Evolutionary conservation across 805 yeast species (phyloP).

Genomic region (Kodamaea hsintzibuensis): DNA sequence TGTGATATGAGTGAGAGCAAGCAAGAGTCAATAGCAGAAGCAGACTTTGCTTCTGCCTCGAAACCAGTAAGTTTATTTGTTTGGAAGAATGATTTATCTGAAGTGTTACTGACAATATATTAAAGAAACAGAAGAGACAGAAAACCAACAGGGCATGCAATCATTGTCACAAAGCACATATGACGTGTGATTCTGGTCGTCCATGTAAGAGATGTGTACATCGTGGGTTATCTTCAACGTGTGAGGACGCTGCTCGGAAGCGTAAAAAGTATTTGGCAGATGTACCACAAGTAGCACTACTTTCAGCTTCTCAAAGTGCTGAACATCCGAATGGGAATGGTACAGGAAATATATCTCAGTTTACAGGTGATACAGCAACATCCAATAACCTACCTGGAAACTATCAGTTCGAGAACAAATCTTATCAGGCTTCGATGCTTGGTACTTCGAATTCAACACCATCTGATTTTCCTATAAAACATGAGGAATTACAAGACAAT

Average conservation of each 20-base stretch:
- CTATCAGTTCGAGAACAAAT: background rate
- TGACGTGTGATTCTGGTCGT: constrained; percentile 84
- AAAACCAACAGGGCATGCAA: constrained; percentile 87
- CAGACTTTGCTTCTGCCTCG: background rate
- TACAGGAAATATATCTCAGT: background rate
- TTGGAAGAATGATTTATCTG: background rate
- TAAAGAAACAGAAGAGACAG: constrained; percentile 37
- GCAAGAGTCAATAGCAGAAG: background rate
- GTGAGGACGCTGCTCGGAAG: constrained; percentile 90
- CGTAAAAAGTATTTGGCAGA: constrained; percentile 77
- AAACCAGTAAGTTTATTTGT: constrained; percentile 8
- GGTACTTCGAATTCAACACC: constrained; percentile 3
- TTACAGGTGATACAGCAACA: background rate
- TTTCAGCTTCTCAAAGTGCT: background rate
- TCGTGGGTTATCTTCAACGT: constrained; percentile 65
- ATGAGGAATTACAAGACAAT: constrained; percentile 5
- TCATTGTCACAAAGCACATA: constrained; percentile 88
- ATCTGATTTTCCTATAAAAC: constrained; percentile 3
- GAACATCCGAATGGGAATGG: background rate
- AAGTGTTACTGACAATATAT: background rate
- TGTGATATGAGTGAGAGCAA: background rate
- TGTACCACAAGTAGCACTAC: constrained; percentile 38
- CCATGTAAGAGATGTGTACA: constrained; percentile 81
- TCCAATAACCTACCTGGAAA: background rate
- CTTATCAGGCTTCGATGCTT: constrained; percentile 5